Conservation (phyloP, 1,139 yeast species). For the Suhomyces atakaporum region DNA sequence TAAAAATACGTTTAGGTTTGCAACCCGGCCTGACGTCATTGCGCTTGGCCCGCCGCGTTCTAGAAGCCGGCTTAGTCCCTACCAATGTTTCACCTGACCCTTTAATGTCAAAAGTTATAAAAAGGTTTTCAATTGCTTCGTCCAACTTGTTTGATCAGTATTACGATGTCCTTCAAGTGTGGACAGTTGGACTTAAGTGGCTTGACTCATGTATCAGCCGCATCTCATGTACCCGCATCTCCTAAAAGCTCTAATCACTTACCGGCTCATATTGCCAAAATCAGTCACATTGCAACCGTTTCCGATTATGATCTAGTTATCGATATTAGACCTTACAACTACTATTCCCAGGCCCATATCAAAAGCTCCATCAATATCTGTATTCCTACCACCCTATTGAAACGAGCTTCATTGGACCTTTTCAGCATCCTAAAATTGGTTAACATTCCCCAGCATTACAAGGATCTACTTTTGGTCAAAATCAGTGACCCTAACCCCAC, state of each 20-base stretch:
- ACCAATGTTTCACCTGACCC: constrained; percentile 2
- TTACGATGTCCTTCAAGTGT: constrained; percentile 1
- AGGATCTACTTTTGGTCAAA: constrained; percentile 20
- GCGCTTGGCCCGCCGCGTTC: constrained; percentile 3
- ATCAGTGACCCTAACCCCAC: constrained; percentile 5
- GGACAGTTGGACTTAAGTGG: constrained; percentile 6
- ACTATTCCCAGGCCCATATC: constrained; percentile 32
- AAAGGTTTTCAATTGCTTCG: no score
- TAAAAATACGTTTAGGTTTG: not conserved
- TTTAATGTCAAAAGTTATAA: not conserved
- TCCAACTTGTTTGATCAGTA: not conserved
- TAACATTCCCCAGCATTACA: constrained; percentile 23
- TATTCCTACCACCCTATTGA: constrained; percentile 44
- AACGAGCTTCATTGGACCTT: constrained; percentile 36
- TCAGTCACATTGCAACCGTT: constrained; percentile 10
- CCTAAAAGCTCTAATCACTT: constrained; percentile 2
- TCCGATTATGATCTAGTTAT: constrained; percentile 25
- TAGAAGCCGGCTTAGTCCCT: constrained; percentile 3
- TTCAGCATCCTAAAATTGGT: constrained; percentile 33
- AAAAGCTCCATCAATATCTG: constrained; percentile 37
- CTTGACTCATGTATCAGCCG: constrained; percentile 1
- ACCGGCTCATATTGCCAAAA: constrained; percentile 12
- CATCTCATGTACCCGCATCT: constrained; percentile 1
- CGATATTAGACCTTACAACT: constrained; percentile 42
- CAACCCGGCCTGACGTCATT: not conserved